A percentile compares a stretch with the other conserved stretches of the same genome.
phyloP scores from a whole-genome alignment of 495 filamentous ascomycete species.

The Penicillium antarcticum region DNA sequence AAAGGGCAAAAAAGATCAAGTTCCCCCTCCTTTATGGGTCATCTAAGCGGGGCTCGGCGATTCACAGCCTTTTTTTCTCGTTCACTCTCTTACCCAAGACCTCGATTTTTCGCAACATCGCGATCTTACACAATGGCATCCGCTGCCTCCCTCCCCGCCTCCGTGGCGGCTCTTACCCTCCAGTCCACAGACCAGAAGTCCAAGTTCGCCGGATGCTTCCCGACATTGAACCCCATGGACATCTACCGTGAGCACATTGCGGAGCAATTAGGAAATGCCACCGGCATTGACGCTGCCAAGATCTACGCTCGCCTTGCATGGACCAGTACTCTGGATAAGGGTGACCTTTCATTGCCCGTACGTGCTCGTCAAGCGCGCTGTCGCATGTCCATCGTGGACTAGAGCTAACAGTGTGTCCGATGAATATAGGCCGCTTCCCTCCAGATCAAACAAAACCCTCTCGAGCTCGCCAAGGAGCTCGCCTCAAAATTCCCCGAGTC shows the following conservation, averaged over 20 bases:
- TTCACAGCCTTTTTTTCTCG: constrained; percentile 33
- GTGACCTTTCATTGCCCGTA: constrained; percentile 77
- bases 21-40: constrained; percentile 43
- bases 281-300: constrained; percentile 67
- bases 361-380: constrained; percentile 5
- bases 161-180: constrained; percentile 38
- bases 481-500: constrained; percentile 75
- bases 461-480: constrained; percentile 68
- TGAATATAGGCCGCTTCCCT: constrained; percentile 60
- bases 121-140: constrained; percentile 32
- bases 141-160: constrained; percentile 27
- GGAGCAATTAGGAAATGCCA: constrained; percentile 65
- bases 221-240: constrained; percentile 79
- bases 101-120: constrained; percentile 5
- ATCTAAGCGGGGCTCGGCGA: constrained; percentile 44
- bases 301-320: constrained; percentile 77
- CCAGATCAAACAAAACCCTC: constrained; percentile 77
- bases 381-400: not conserved
- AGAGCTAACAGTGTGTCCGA: not conserved
- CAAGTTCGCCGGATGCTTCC: constrained; percentile 48
- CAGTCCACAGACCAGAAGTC: constrained; percentile 38
- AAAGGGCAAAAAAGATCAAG: constrained; percentile 29
- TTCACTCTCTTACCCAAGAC: constrained; percentile 7
- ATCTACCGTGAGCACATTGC: constrained; percentile 83
- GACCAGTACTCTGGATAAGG: constrained; percentile 84